Base-by-base conservation (phyloP, 2,329 filamentous ascomycete genomes). In the Graphilbum sp. region DNA sequence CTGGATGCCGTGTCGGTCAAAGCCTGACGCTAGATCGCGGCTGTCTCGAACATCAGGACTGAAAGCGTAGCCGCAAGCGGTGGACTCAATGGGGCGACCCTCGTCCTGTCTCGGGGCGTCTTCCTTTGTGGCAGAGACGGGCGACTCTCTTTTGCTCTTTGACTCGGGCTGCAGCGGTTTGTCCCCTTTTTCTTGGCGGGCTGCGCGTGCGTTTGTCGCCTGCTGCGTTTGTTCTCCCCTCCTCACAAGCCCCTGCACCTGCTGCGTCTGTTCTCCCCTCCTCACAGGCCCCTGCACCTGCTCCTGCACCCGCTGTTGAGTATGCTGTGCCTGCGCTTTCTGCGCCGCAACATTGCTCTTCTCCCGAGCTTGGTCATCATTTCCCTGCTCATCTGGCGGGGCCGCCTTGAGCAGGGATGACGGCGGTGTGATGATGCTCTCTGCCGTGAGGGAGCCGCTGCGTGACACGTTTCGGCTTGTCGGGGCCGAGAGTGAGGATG, bases 401-500 rank as follows among this genome's bases (percentile, higher is more conserved):
- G n/a, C n/a, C n/a, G n/a, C n/a, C n/a, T n/a, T n/a, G n/a, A n/a
- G n/a, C n/a, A n/a, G n/a, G n/a, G n/a, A n/a, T n/a, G n/a, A n/a
- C n/a, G n/a, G n/a, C n/a, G n/a, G n/a, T n/a, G n/a, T n/a, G n/a
- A n/a, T n/a, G 27, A 75, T 52, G 45, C 71, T 77, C 40, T 74
- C 71, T 0, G 67, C 57, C 5, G 72, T 75, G 41, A 76, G 50
- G 1, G 72, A 77, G 4, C 61, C 64, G 10, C 65, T 58, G 23
- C 69, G 41, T 2, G 46, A 47, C 3, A 52, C 58, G 46, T 73
- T 73, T 31, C 69, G 62, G 49, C 72, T 78, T 1, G 71, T 75
- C 2, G 72, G 69, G 2, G 72, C 72, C 4, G 74, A 78, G 8
- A 77, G 57, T 13, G 73, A 78, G 2, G 74, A 76, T 31, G 65